These are phyloP conservation scores for Breviolum minutum DNA, from an alignment of 73 alveolate species.

Conservation along the genomic window DNA sequence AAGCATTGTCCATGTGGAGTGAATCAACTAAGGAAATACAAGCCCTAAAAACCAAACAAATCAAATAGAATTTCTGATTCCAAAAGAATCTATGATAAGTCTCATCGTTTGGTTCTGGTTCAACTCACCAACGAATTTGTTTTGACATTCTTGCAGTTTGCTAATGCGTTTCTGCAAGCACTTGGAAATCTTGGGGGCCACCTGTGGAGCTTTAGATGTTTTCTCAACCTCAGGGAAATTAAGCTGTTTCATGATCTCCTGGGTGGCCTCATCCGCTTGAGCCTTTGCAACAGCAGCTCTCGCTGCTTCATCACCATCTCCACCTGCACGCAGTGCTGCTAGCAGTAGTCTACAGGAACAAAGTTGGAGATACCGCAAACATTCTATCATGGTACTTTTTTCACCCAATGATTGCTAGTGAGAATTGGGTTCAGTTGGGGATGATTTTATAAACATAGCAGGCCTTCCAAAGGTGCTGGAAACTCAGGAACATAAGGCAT, in stretches of 20 bases:
- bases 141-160: not conserved
- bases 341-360: not conserved
- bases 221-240: not conserved
- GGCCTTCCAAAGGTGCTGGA: not conserved
- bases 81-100: not conserved
- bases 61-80: not conserved
- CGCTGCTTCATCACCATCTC: not conserved
- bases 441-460: no score
- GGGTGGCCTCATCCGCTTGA: not conserved
- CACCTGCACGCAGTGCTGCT: not conserved
- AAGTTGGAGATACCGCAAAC: not conserved
- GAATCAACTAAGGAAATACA: not conserved
- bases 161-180: constrained; percentile 22
- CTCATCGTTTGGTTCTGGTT: not conserved
- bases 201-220: not conserved
- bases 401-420: no score
- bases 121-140: not conserved
- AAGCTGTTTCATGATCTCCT: constrained; percentile 4
- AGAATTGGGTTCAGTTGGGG: no score
- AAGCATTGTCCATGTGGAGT: not conserved
- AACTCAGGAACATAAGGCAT: no score
- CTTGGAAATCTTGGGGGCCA: not conserved
- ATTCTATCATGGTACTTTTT: no score
- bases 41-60: no score
- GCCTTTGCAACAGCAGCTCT: not conserved